phyloP scores from a whole-genome alignment of 1,284 basidiomycete genomes.

The Gomphus bonarii region DNA sequence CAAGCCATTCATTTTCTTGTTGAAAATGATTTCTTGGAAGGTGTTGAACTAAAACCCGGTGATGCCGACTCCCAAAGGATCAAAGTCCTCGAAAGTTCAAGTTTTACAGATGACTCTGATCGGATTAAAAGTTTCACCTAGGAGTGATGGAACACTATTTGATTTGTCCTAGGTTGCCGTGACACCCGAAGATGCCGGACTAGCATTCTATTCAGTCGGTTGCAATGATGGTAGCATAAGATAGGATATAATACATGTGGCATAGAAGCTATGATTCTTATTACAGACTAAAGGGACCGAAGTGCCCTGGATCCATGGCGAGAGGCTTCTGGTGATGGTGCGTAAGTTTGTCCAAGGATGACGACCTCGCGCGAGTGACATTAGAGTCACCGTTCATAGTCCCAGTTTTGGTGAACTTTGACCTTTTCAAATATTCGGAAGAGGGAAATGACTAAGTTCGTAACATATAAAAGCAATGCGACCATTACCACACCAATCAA shows the following conservation, averaged over 20 bases:
- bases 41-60: conserved; percentile 77
- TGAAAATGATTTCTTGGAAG: conserved; percentile 81
- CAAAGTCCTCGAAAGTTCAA: conserved; percentile 29
- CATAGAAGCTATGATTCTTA: neutral
- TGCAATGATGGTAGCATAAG: neutral
- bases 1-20: conserved; percentile 91
- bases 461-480: conserved; percentile 68
- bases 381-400: neutral
- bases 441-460: conserved; percentile 74
- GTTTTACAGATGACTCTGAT: neutral
- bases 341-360: neutral
- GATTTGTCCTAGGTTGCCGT: neutral
- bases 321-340: neutral
- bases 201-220: neutral
- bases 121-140: neutral
- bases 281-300: neutral
- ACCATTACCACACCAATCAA: conserved; percentile 68
- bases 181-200: neutral
- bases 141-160: neutral
- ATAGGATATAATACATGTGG: no score
- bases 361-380: neutral
- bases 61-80: conserved; percentile 64
- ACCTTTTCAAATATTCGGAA: conserved; percentile 85
- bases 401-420: conserved; percentile 36
- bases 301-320: neutral